phyloP scores from a whole-genome alignment of 192 early-diverging fungal genomes.

The Mortierella claussenii region DNA sequence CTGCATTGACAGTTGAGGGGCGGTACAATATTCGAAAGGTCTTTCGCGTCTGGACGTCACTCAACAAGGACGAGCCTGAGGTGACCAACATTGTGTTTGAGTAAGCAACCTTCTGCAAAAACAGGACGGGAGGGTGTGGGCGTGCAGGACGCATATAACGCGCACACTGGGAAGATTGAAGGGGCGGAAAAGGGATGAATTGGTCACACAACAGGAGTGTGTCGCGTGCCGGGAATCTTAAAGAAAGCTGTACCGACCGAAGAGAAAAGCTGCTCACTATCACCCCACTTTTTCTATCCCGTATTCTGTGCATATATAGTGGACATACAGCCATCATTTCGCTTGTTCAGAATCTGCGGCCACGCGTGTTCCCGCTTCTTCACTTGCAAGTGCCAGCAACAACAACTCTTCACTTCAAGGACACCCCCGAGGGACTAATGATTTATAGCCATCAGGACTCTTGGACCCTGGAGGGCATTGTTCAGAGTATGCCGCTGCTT shows the following conservation, averaged over 20 bases:
- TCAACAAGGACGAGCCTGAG: constrained; percentile 49
- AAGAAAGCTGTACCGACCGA: too few relatives aligned
- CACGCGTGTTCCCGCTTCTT: constrained; percentile 61
- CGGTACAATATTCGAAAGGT: constrained; percentile 61
- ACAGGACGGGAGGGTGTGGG: neutral
- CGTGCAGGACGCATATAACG: neutral
- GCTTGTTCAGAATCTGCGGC: constrained; percentile 60
- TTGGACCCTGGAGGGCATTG: constrained; percentile 67
- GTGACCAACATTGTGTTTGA: constrained; percentile 51
- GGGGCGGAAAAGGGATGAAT: too few relatives aligned
- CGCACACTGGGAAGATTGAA: too few relatives aligned
- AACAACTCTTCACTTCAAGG: constrained; percentile 60
- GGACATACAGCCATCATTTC: constrained; percentile 63
- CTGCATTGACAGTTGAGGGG: constrained; percentile 61
- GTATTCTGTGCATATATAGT: constrained; percentile 22
- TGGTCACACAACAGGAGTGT: too few relatives aligned
- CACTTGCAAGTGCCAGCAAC: constrained; percentile 62
- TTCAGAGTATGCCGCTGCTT: constrained; percentile 64
- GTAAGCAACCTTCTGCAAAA: constrained; percentile 24
- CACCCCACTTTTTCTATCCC: too few relatives aligned
- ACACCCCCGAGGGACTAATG: constrained; percentile 57
- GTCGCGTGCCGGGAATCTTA: too few relatives aligned
- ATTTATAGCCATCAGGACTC: constrained; percentile 67
- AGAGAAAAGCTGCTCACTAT: too few relatives aligned
- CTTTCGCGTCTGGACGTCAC: constrained; percentile 53